Percentiles rank a stretch among this genome's conserved stretches.
Conservation (phyloP, 768 basidiomycete species). For the Boletus huronensis region DNA sequence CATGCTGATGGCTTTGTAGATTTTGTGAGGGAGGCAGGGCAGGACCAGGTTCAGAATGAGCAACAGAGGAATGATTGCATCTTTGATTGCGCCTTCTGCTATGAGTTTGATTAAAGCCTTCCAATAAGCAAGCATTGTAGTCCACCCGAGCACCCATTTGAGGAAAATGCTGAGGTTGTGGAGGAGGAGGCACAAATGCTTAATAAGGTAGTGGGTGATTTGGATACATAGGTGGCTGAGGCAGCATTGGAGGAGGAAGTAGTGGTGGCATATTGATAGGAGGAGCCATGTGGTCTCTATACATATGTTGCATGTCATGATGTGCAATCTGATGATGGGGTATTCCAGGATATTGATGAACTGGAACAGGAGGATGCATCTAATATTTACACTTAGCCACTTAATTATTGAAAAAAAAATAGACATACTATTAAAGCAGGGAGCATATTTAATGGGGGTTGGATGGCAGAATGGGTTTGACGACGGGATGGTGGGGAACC, state of each 20-base stretch:
- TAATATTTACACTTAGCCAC: background rate
- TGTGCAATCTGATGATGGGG: background rate
- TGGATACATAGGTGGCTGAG: background rate
- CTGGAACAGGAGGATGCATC: background rate
- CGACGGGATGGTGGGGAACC: background rate
- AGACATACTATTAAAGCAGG: background rate
- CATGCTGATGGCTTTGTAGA: too few relatives aligned
- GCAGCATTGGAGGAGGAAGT: background rate
- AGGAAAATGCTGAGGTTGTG: background rate
- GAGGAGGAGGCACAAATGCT: background rate
- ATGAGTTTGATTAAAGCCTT: background rate
- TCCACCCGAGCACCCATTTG: background rate
- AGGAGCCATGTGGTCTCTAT: too few relatives aligned
- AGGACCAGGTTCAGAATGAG: too few relatives aligned
- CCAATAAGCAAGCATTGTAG: background rate
- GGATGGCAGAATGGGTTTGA: background rate
- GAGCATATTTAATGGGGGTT: background rate
- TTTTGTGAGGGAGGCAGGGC: too few relatives aligned
- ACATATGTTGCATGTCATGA: background rate
- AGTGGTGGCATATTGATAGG: background rate
- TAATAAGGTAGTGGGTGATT: too few relatives aligned
- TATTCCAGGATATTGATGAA: slow-evolving; percentile 3
- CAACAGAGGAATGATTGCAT: too few relatives aligned
- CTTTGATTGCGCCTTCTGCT: too few relatives aligned
- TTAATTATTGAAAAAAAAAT: too few relatives aligned